Conservation (phyloP, 192 early-diverging fungal genomes). For the Coemansia sp. region DNA sequence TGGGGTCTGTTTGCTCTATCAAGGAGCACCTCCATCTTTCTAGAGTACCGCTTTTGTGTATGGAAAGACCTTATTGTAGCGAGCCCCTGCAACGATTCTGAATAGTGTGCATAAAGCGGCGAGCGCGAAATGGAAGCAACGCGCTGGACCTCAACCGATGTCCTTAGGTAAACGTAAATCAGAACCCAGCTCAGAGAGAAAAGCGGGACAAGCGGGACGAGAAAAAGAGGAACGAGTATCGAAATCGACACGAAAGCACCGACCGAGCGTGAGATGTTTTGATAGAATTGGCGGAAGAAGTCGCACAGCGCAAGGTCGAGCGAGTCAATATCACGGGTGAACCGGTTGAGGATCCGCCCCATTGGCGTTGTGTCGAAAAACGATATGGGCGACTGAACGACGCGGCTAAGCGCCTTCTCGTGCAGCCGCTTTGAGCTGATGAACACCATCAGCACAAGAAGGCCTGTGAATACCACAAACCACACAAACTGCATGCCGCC, state of each 20-base stretch:
- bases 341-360: conserved; percentile 71
- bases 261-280: conserved; percentile 38
- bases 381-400: conserved; percentile 61
- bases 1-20: conserved; percentile 41
- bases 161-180: conserved; percentile 70
- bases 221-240: conserved; percentile 63
- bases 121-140: conserved; percentile 79
- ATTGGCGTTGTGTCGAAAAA: conserved; percentile 79
- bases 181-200: conserved; percentile 70
- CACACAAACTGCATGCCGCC: conserved; percentile 59
- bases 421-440: conserved; percentile 64
- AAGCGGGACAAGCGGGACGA: conserved; percentile 68
- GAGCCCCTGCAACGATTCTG: conserved; percentile 74
- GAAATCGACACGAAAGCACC: conserved; percentile 44
- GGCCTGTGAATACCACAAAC: conserved; percentile 25
- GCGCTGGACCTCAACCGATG: conserved; percentile 86
- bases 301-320: conserved; percentile 61
- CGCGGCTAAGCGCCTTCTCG: conserved; percentile 66
- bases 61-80: conserved; percentile 84
- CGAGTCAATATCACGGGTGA: conserved; percentile 63
- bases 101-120: conserved; percentile 79
- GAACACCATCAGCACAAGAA: conserved; percentile 17
- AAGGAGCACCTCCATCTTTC: conserved; percentile 8
- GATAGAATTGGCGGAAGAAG: conserved; percentile 61
- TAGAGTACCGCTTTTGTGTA: conserved; percentile 25